A percentile compares a stretch with the other conserved stretches of the same genome.
Evolutionary conservation across 169 alveolate genomes (phyloP).

Genomic region (Ichthyophthirius multifiliis): DNA sequence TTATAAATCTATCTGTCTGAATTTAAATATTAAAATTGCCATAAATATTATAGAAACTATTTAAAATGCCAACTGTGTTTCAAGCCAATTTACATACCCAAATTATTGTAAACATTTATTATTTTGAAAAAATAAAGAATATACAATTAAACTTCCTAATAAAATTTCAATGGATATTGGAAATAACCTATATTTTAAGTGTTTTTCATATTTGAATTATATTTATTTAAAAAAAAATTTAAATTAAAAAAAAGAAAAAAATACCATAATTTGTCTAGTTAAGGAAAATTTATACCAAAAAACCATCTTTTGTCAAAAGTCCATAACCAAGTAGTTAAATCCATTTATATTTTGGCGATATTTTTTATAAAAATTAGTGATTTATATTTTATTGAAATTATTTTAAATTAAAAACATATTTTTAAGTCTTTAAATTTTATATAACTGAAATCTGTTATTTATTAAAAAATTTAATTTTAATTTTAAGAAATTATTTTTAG

Average conservation of each 20-base stretch:
- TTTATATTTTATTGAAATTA: no score
- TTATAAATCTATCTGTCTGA: background rate
- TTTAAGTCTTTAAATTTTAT: no score
- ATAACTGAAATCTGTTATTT: no score
- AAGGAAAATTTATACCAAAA: background rate
- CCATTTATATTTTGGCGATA: background rate
- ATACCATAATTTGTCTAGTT: background rate
- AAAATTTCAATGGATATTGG: background rate
- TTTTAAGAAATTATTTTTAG: no score
- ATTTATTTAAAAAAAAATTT: background rate
- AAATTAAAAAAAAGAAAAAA: background rate
- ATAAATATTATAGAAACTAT: background rate
- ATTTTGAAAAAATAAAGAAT: background rate
- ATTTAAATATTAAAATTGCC: background rate
- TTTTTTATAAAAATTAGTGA: no score
- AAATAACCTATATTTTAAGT: background rate
- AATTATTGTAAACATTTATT: background rate
- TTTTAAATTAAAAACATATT: no score
- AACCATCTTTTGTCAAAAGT: constrained; percentile 1
- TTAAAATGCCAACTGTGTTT: background rate
- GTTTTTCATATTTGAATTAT: background rate
- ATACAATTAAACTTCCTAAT: background rate
- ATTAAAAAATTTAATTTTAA: no score
- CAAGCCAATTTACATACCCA: constrained; percentile 14
- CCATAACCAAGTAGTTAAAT: constrained; percentile 9